A percentile compares a stretch with the other conserved stretches of the same genome.
Evolutionary conservation across 768 basidiomycete genomes (phyloP).

Genomic region (Asterophora lycoperdoides): DNA sequence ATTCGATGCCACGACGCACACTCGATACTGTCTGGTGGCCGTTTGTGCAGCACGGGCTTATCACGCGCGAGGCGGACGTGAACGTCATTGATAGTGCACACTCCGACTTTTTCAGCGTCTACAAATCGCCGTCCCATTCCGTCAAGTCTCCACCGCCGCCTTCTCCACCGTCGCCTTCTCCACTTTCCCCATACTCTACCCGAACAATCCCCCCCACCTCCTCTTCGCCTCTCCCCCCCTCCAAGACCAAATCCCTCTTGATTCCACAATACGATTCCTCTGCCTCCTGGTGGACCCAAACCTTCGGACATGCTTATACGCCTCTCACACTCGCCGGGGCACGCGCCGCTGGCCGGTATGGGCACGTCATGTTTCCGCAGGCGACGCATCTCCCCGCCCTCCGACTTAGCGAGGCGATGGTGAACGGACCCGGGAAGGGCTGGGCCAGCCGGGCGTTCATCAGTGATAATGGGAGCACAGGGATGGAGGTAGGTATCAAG

Average conservation of each 20-base stretch:
- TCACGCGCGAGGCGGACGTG: constrained; percentile 66
- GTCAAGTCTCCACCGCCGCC: constrained; percentile 5
- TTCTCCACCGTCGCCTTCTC: too few relatives aligned
- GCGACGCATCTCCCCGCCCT: constrained; percentile 86
- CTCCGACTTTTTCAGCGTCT: constrained; percentile 82
- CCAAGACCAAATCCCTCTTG: constrained; percentile 24
- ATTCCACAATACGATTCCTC: constrained; percentile 79
- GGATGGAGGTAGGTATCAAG: constrained; percentile 96
- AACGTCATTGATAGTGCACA: constrained; percentile 90
- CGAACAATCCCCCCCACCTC: too few relatives aligned
- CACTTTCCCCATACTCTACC: too few relatives aligned
- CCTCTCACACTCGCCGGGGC: constrained; percentile 83
- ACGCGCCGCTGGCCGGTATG: constrained; percentile 86
- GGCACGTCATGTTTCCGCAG: constrained; percentile 95
- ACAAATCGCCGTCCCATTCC: constrained; percentile 31
- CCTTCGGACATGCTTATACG: constrained; percentile 78
- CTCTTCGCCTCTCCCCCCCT: too few relatives aligned
- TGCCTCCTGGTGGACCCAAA: constrained; percentile 98
- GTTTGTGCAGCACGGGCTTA: constrained; percentile 85
- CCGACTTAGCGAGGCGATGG: constrained; percentile 72
- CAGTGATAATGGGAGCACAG: constrained; percentile 94
- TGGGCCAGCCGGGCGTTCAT: constrained; percentile 94
- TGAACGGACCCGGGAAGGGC: constrained; percentile 77
- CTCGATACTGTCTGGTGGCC: constrained; percentile 92
- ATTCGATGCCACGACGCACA: constrained; percentile 74